A percentile compares a stretch with the other conserved stretches of the same genome.
These are phyloP conservation scores for Brassica nigra DNA, from an alignment of 345 rosid genomes.

Conservation along the genomic window DNA sequence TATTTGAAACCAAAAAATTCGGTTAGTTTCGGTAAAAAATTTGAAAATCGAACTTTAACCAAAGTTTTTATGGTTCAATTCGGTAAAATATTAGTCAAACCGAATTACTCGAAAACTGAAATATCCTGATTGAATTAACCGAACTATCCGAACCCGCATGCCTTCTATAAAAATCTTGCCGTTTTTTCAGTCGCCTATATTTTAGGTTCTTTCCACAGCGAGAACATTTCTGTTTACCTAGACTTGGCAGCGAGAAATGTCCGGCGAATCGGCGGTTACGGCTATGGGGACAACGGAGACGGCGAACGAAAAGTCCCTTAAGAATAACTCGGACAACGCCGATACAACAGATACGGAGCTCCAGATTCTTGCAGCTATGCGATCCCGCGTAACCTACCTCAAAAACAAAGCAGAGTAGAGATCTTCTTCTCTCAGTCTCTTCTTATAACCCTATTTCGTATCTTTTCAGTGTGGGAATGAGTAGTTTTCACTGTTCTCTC, in stretches of 20 bases:
- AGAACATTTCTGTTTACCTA: background rate
- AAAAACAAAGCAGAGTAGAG: conserved; percentile 67
- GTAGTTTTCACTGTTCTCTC: background rate
- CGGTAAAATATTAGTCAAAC: too few relatives aligned
- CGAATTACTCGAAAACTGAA: too few relatives aligned
- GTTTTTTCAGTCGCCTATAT: conserved; percentile 6
- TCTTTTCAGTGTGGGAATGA: background rate
- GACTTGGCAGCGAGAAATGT: conserved; percentile 34
- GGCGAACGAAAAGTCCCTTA: background rate
- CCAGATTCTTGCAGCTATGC: conserved; percentile 67
- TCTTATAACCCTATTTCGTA: background rate
- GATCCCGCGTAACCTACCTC: conserved; percentile 67
- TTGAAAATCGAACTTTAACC: too few relatives aligned
- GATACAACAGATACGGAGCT: conserved; percentile 47
- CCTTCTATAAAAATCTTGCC: background rate
- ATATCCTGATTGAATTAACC: too few relatives aligned
- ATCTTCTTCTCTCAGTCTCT: background rate
- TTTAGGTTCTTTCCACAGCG: background rate
- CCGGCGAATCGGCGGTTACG: conserved; percentile 41
- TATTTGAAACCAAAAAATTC: too few relatives aligned
- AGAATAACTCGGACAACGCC: conserved; percentile 20
- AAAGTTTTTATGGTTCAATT: too few relatives aligned
- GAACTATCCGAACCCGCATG: too few relatives aligned
- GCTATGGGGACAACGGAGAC: conserved; percentile 26
- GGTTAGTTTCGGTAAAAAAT: too few relatives aligned